Conservation (phyloP, 2,329 filamentous ascomycete genomes). For the Beauveria sp. region DNA sequence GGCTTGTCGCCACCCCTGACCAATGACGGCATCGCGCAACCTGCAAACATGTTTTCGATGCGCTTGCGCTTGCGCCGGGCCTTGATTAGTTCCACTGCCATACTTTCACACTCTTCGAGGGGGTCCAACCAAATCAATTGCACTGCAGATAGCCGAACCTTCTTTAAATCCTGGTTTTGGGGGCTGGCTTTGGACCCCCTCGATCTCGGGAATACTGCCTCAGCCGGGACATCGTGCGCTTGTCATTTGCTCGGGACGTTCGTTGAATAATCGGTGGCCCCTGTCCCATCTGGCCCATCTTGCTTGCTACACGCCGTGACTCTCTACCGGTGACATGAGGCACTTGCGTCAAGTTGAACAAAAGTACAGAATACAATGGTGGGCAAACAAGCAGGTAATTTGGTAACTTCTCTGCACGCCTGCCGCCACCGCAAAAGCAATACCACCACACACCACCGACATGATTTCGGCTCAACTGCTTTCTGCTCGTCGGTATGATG, state of each 20-base stretch:
- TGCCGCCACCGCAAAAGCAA: background rate
- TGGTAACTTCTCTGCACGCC: background rate
- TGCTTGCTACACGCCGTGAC: no score
- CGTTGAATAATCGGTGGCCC: background rate
- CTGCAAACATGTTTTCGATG: background rate
- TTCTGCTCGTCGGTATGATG: background rate
- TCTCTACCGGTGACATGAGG: no score
- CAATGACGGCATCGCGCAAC: background rate
- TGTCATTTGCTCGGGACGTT: background rate
- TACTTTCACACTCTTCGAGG: background rate
- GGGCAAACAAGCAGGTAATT: background rate
- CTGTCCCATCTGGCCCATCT: background rate
- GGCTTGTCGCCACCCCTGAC: background rate
- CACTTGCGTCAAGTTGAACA: no score
- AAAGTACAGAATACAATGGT: background rate
- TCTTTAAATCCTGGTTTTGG: background rate
- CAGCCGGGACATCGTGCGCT: background rate
- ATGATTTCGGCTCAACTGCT: background rate
- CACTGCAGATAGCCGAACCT: slow-evolving; percentile 2
- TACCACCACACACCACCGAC: background rate
- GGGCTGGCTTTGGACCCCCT: background rate
- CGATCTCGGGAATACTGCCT: background rate
- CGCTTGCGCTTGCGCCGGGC: background rate
- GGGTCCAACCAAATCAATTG: no score
- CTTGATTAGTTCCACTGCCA: background rate